A percentile compares a stretch with the other conserved stretches of the same genome.
phyloP scores from a whole-genome alignment of 1,284 basidiomycete genomes.

The Kalmanozyma brasiliensis region DNA sequence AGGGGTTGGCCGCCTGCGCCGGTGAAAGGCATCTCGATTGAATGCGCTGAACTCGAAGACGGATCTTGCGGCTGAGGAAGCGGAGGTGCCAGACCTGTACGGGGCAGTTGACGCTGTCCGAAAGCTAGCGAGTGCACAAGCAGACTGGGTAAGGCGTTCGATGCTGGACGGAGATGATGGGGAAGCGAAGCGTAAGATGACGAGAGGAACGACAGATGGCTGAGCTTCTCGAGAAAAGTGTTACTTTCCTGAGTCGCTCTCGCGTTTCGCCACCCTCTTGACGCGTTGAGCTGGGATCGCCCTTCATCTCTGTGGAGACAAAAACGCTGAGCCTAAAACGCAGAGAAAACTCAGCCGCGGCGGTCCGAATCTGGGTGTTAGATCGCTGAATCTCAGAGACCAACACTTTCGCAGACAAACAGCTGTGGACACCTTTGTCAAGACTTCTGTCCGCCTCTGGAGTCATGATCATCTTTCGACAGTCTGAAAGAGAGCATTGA shows the following conservation, averaged over 20 bases:
- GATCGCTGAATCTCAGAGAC: background rate
- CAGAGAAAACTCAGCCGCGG: slow-evolving; percentile 7
- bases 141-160: no score
- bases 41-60: no score
- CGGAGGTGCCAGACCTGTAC: no score
- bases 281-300: slow-evolving; percentile 5
- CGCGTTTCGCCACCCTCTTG: slow-evolving; percentile 39
- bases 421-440: no score
- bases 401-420: no score
- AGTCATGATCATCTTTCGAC: no score
- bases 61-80: no score
- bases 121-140: no score
- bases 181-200: slow-evolving; percentile 2
- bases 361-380: background rate
- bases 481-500: no score
- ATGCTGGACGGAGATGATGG: slow-evolving; percentile 4
- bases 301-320: slow-evolving; percentile 9
- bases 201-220: slow-evolving; percentile 3
- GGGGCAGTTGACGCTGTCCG: no score
- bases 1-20: slow-evolving; percentile 4
- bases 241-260: slow-evolving; percentile 19
- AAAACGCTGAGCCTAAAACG: slow-evolving; percentile 4
- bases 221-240: slow-evolving; percentile 21
- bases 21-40: slow-evolving; percentile 19
- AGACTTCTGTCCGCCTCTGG: no score